These are phyloP conservation scores for Notholithocarpus densiflorus DNA, from an alignment of 306 rosid species.

Conservation along the genomic window DNA sequence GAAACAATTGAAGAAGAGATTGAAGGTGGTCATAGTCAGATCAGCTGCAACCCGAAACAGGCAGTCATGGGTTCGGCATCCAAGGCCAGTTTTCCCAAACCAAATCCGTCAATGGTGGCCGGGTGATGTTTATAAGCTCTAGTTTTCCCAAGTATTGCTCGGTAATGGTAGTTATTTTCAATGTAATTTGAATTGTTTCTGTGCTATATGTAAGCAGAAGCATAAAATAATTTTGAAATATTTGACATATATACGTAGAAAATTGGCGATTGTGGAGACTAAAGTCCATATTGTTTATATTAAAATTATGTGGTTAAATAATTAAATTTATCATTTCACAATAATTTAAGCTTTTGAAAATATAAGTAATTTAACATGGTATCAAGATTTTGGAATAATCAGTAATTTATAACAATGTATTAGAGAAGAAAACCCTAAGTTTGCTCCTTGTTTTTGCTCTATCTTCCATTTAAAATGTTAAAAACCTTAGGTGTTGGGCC, in stretches of 20 bases:
- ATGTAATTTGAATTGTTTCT: background rate
- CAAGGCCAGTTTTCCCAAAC: background rate
- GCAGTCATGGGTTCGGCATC: background rate
- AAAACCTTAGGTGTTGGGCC: no score
- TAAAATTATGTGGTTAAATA: accelerated
- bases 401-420: no score
- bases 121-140: background rate
- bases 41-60: background rate
- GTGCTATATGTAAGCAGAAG: background rate
- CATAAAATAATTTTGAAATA: background rate
- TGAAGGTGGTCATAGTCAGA: background rate
- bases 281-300: no score
- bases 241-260: no score
- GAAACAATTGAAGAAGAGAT: background rate
- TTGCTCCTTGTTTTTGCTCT: no score
- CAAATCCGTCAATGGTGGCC: background rate
- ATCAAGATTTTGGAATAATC: no score
- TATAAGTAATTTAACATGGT: no score
- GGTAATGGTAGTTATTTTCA: background rate
- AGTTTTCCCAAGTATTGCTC: background rate
- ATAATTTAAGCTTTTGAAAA: no score
- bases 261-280: no score
- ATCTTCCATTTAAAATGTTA: no score
- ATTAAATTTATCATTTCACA: no score
- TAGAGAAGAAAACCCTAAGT: accelerated